Percentiles rank a stretch among this genome's conserved stretches.
These are phyloP conservation scores for Neurospora sp. DNA, from an alignment of 495 filamentous ascomycete species.

Conservation along the genomic window DNA sequence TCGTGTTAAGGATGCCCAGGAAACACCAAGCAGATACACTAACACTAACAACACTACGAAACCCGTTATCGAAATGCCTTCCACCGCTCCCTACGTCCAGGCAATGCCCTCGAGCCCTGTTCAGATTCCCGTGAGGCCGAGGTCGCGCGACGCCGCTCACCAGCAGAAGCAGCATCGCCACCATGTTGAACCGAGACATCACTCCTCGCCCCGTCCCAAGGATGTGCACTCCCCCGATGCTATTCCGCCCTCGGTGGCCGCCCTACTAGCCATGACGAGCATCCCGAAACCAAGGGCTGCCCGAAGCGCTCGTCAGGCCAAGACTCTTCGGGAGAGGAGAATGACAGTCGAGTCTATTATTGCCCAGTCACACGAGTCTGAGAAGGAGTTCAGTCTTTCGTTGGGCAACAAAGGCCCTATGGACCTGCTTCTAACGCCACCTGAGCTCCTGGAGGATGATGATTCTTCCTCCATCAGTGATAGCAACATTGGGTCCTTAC, in stretches of 20 bases:
- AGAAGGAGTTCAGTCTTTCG: slow-evolving; percentile 38
- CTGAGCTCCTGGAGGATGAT: slow-evolving; percentile 44
- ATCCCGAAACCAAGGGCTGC: slow-evolving; percentile 40
- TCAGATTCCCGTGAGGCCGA: slow-evolving; percentile 33
- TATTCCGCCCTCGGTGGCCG: slow-evolving; percentile 49
- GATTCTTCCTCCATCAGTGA: slow-evolving; percentile 32
- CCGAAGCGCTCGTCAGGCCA: slow-evolving; percentile 15
- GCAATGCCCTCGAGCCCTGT: slow-evolving; percentile 33
- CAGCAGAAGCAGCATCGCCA: slow-evolving; percentile 11
- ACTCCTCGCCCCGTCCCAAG: slow-evolving; percentile 14
- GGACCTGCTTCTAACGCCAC: slow-evolving; percentile 44
- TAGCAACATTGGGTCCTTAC: slow-evolving; percentile 29
- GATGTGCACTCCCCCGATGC: slow-evolving; percentile 38
- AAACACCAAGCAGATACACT: neutral
- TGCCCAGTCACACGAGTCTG: slow-evolving; percentile 35
- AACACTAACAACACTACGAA: neutral
- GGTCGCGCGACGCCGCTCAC: slow-evolving; percentile 22
- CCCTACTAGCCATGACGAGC: slow-evolving; percentile 48
- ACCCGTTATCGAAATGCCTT: neutral
- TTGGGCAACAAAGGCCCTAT: slow-evolving; percentile 36
- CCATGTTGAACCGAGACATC: neutral
- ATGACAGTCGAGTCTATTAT: slow-evolving; percentile 44
- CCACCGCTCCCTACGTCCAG: neutral
- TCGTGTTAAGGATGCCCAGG: neutral
- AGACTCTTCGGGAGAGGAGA: slow-evolving; percentile 18